Percentiles rank a stretch among this genome's conserved stretches.
Evolutionary conservation across 2,329 filamentous ascomycete genomes (phyloP).

Genomic region (Venturia pyrina): DNA sequence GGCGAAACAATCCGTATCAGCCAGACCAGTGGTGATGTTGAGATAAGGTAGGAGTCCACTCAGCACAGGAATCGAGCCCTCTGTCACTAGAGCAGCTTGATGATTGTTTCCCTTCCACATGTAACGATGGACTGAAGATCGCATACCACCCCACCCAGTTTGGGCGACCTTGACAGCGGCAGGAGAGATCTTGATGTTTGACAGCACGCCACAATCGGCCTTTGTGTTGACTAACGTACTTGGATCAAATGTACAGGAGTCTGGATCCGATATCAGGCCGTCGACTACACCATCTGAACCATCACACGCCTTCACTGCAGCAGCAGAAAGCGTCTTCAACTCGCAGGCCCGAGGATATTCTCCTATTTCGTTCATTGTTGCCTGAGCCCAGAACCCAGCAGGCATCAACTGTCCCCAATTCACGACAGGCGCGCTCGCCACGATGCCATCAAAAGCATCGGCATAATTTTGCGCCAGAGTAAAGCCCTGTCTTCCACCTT

Average conservation of each 20-base stretch:
- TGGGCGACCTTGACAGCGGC: constrained; percentile 6
- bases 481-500: constrained; percentile 24
- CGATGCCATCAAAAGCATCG: constrained; percentile 21
- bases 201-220: constrained; percentile 12
- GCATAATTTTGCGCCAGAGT: constrained; percentile 24
- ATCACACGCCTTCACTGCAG: constrained; percentile 19
- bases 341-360: constrained; percentile 16
- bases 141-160: constrained; percentile 5
- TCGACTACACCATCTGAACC: constrained; percentile 24
- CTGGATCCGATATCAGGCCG: constrained; percentile 19
- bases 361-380: constrained; percentile 17
- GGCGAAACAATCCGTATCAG: not conserved
- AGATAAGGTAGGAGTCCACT: not conserved
- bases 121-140: not conserved
- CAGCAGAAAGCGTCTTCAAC: constrained; percentile 17
- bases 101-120: not conserved
- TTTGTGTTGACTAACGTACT: constrained; percentile 13
- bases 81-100: constrained; percentile 4
- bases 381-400: constrained; percentile 10
- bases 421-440: constrained; percentile 20
- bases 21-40: not conserved
- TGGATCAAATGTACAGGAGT: constrained; percentile 18
- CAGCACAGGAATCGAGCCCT: not conserved
- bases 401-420: constrained; percentile 19
- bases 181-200: not conserved